Percentiles rank a stretch among this genome's conserved stretches.
These are phyloP conservation scores for Coemansia sp. DNA, from an alignment of 192 early-diverging fungal species.

Conservation along the genomic window DNA sequence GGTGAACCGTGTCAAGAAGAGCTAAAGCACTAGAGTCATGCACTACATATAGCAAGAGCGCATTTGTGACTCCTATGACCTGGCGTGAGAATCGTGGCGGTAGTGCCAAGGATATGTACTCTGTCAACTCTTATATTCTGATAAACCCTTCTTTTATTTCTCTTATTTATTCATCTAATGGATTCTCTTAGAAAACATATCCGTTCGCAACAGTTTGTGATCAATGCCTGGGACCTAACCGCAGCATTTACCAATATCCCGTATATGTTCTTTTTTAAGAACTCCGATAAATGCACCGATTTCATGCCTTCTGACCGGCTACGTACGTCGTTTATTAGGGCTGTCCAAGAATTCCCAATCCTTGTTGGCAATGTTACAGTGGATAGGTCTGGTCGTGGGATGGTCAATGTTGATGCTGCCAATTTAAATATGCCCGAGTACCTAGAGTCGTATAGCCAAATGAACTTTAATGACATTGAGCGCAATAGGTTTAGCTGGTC, in stretches of 20 bases:
- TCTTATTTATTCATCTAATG: conserved; percentile 4
- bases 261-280: conserved; percentile 17
- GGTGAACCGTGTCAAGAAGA: too few species aligned
- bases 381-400: background rate
- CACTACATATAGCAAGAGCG: too few species aligned
- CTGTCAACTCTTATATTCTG: background rate
- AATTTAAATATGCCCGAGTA: conserved; percentile 32
- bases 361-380: conserved; percentile 13
- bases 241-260: conserved; percentile 14
- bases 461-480: conserved; percentile 11
- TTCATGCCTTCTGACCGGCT: conserved; percentile 25
- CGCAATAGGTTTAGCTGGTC: conserved; percentile 10
- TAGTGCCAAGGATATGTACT: too few species aligned
- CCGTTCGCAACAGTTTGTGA: conserved; percentile 10
- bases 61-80: too few species aligned
- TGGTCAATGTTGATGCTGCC: conserved; percentile 5
- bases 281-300: background rate
- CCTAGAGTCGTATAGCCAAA: conserved; percentile 8
- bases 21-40: too few species aligned
- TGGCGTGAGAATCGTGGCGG: too few species aligned
- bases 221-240: conserved; percentile 11
- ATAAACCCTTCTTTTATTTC: background rate
- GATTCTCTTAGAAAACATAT: background rate
- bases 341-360: conserved; percentile 22
- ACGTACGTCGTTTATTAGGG: conserved; percentile 16